A percentile compares a stretch with the other conserved stretches of the same genome.
phyloP scores from a whole-genome alignment of 306 rosid genomes.

The Heteromeles arbutifolia region DNA sequence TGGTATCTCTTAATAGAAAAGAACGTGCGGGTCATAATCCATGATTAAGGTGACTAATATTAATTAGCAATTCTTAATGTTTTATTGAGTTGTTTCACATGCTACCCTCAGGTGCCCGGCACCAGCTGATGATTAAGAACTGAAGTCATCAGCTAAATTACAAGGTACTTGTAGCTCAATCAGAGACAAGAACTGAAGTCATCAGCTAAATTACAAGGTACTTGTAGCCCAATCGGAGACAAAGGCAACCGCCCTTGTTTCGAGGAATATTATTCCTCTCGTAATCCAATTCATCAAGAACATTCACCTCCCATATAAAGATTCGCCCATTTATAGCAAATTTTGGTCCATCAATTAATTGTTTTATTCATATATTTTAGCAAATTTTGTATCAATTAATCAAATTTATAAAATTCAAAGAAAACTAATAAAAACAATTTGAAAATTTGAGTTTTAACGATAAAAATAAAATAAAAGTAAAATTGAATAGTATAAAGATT shows the following conservation, averaged over 20 bases:
- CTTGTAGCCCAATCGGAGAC: too few species aligned
- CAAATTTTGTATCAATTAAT: background rate
- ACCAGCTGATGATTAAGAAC: background rate
- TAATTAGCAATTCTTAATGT: background rate
- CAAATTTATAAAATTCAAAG: background rate
- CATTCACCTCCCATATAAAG: too few species aligned
- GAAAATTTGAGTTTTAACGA: too few species aligned
- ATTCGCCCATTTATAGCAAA: background rate
- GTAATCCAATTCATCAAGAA: too few species aligned
- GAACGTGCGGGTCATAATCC: background rate
- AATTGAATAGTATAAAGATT: too few species aligned
- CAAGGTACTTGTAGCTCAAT: too few species aligned
- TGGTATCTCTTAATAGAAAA: background rate
- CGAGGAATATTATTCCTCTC: too few species aligned
- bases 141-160: too few species aligned
- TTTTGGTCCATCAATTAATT: background rate
- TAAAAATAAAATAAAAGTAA: too few species aligned
- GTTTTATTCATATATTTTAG: background rate
- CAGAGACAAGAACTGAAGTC: background rate
- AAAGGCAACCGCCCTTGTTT: too few species aligned
- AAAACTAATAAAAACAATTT: too few species aligned
- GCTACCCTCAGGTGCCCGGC: slow-evolving; percentile 12
- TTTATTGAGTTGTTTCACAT: background rate
- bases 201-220: too few species aligned
- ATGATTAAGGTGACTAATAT: background rate